A percentile compares a stretch with the other conserved stretches of the same genome.
phyloP scores from a whole-genome alignment of 345 rosid genomes.

The Xanthoceras sorbifolium region DNA sequence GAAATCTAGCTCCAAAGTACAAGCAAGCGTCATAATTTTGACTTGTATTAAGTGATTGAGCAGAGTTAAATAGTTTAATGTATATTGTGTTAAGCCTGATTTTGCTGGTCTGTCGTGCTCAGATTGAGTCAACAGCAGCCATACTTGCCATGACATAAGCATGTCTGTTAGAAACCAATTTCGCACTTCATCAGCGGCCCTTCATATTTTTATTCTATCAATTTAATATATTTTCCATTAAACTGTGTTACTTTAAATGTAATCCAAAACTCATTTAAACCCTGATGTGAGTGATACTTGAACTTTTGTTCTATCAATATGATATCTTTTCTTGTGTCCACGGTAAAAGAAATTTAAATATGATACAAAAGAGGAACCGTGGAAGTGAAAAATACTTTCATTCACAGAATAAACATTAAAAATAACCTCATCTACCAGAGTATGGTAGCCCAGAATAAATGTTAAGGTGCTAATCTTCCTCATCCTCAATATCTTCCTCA shows the following conservation, averaged over 20 bases:
- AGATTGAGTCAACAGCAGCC: not conserved
- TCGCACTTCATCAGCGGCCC: not conserved
- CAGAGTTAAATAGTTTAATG: not conserved
- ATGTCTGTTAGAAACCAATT: not conserved
- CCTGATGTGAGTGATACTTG: not conserved
- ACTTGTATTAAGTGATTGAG: not conserved
- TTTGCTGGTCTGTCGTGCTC: not conserved
- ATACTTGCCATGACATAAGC: not conserved
- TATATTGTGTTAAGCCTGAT: not conserved
- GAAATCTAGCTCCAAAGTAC: constrained; percentile 67
- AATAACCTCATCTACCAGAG: not conserved
- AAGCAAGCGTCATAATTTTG: constrained; percentile 51
- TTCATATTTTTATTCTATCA: no score
- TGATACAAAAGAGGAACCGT: not conserved
- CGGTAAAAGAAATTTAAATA: not conserved
- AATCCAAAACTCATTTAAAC: not conserved
- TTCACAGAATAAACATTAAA: not conserved
- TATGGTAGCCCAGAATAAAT: not conserved
- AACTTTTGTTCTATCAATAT: no score
- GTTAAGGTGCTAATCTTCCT: constrained; percentile 25
- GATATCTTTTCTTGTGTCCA: not conserved
- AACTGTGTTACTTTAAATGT: not conserved
- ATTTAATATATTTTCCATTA: no score
- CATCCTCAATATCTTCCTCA: no score
- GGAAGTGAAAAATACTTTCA: not conserved